Conservation (phyloP, 1,139 yeast species). For the Candida pseudoviswanathii region DNA sequence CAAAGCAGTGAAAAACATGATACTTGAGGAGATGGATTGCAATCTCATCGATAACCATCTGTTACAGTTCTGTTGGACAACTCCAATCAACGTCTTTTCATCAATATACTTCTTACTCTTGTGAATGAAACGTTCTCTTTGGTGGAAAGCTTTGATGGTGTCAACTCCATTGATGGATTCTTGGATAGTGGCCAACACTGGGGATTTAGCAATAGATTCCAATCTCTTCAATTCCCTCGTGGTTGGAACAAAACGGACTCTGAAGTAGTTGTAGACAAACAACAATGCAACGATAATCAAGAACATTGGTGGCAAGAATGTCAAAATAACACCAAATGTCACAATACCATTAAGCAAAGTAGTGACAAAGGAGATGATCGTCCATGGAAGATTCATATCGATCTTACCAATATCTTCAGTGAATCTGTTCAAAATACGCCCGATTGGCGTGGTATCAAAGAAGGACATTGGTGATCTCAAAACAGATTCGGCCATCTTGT, state of each 20-base stretch:
- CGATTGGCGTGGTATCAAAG: constrained; percentile 48
- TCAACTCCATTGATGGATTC: constrained; percentile 64
- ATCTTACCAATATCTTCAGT: constrained; percentile 39
- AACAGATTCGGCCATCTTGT: constrained; percentile 38
- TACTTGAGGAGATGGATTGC: constrained; percentile 30
- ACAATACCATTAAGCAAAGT: constrained; percentile 22
- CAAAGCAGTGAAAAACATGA: constrained; percentile 28
- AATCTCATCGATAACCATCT: constrained; percentile 41
- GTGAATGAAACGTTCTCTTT: constrained; percentile 52
- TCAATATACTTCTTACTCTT: constrained; percentile 59
- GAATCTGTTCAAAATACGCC: constrained; percentile 42
- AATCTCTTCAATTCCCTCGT: constrained; percentile 37
- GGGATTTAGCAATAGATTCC: constrained; percentile 42
- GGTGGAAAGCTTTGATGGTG: constrained; percentile 60
- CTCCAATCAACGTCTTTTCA: constrained; percentile 54
- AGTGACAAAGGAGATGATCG: constrained; percentile 26
- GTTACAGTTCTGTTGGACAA: constrained; percentile 26
- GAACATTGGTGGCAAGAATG: constrained; percentile 26
- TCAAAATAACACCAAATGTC: constrained; percentile 44
- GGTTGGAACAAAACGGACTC: constrained; percentile 32
- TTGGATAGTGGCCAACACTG: constrained; percentile 64
- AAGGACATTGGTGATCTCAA: constrained; percentile 47
- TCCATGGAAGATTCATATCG: constrained; percentile 38
- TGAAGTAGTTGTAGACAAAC: constrained; percentile 31
- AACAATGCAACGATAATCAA: constrained; percentile 25